These are phyloP conservation scores for Rhodotorula sp. DNA, from an alignment of 1,284 basidiomycete genomes.

Conservation along the genomic window DNA sequence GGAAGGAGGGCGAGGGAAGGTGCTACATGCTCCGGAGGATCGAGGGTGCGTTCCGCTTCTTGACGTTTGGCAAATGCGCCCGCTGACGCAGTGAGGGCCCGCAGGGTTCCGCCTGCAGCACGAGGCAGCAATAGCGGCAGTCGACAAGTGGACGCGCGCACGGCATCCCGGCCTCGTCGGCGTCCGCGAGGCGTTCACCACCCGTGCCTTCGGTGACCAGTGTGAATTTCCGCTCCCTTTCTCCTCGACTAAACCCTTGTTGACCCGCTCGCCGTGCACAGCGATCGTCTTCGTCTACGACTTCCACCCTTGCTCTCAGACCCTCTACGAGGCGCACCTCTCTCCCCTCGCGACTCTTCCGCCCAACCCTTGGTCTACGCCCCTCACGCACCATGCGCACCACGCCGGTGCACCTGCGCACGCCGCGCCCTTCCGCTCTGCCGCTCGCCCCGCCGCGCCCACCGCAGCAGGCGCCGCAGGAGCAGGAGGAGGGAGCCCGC, in stretches of 20 bases:
- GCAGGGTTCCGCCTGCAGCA: slow-evolving; percentile 79
- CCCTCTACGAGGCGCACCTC: slow-evolving; percentile 71
- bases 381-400: slow-evolving; percentile 21
- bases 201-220: slow-evolving; percentile 85
- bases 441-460: slow-evolving; percentile 47
- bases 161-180: slow-evolving; percentile 84
- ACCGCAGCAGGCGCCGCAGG: slow-evolving; percentile 37
- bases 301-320: slow-evolving; percentile 82
- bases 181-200: slow-evolving; percentile 92
- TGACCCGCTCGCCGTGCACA: slow-evolving; percentile 49
- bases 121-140: slow-evolving; percentile 75
- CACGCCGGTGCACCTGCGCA: slow-evolving; percentile 10
- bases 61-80: no score
- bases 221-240: slow-evolving; percentile 59
- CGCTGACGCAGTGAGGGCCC: not conserved
- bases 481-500: not conserved
- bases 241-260: not conserved
- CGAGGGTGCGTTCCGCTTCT: slow-evolving; percentile 65
- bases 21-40: slow-evolving; percentile 78
- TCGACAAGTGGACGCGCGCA: slow-evolving; percentile 86
- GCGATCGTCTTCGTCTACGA: slow-evolving; percentile 91
- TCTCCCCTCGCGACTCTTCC: slow-evolving; percentile 52
- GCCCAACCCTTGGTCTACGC: slow-evolving; percentile 48
- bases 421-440: slow-evolving; percentile 52
- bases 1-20: slow-evolving; percentile 73